Percentiles rank a stretch among this genome's conserved stretches.
Evolutionary conservation across 805 yeast species (phyloP).

Genomic region (Saturnispora zaruensis): DNA sequence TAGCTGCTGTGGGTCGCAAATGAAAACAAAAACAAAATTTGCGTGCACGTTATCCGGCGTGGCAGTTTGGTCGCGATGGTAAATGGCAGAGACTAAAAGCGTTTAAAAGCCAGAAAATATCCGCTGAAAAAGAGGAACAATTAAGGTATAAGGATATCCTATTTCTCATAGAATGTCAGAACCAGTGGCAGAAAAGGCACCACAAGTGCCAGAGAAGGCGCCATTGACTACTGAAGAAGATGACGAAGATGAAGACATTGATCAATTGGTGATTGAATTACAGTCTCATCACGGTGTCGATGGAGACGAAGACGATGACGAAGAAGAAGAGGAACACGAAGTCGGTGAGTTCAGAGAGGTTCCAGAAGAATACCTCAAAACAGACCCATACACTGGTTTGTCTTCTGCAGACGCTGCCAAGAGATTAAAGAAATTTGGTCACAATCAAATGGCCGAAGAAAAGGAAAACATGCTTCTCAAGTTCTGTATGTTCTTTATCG

Average conservation of each 20-base stretch:
- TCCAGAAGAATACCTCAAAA: constrained; percentile 78
- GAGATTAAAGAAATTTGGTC: constrained; percentile 86
- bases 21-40: background rate
- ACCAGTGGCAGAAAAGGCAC: constrained; percentile 10
- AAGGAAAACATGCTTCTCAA: constrained; percentile 69
- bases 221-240: constrained; percentile 33
- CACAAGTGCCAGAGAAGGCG: constrained; percentile 36
- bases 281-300: constrained; percentile 52
- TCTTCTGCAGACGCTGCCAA: constrained; percentile 64
- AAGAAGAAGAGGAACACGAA: constrained; percentile 33
- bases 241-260: constrained; percentile 47
- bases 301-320: constrained; percentile 49
- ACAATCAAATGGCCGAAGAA: constrained; percentile 87
- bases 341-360: constrained; percentile 62
- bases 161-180: constrained; percentile 10
- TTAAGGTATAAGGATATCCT: background rate
- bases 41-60: constrained; percentile 3
- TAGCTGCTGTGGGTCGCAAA: background rate
- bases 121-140: background rate
- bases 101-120: constrained; percentile 1
- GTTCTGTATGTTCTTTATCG: constrained; percentile 80
- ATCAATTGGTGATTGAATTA: constrained; percentile 67
- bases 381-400: constrained; percentile 73
- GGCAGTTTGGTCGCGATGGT: constrained; percentile 1
- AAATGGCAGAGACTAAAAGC: background rate